phyloP scores from a whole-genome alignment of 2,329 filamentous ascomycete species.

The Verticillium nonalfalfae region DNA sequence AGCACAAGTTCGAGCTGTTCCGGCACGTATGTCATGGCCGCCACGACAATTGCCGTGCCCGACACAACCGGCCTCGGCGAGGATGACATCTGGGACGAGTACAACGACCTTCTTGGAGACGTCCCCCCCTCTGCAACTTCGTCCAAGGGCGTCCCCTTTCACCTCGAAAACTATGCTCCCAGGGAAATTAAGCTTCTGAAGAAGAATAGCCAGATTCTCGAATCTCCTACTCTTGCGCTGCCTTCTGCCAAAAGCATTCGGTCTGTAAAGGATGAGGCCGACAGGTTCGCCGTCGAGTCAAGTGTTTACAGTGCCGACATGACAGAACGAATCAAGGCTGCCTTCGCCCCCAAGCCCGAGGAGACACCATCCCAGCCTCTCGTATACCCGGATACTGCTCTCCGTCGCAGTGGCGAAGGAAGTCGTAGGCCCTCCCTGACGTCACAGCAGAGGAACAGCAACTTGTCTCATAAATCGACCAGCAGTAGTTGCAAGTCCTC shows the following conservation, averaged over 20 bases:
- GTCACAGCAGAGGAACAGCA: conserved; percentile 17
- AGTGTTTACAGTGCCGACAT: conserved; percentile 51
- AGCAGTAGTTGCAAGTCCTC: conserved; percentile 40
- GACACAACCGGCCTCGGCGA: conserved; percentile 59
- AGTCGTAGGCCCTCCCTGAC: conserved; percentile 7
- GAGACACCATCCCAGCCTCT: conserved; percentile 16
- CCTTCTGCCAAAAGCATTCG: background rate
- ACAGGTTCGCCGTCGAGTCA: conserved; percentile 29
- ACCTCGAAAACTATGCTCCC: conserved; percentile 41
- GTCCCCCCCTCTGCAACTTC: conserved; percentile 44
- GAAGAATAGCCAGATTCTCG: conserved; percentile 24
- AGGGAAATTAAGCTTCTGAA: conserved; percentile 22
- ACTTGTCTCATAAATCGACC: conserved; percentile 30
- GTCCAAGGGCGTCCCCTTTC: conserved; percentile 49
- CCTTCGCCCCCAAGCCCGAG: conserved; percentile 29
- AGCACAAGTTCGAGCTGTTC: conserved; percentile 55
- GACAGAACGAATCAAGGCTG: conserved; percentile 43
- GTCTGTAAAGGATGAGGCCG: conserved; percentile 6
- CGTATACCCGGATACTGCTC: conserved; percentile 3
- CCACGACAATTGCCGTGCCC: conserved; percentile 62
- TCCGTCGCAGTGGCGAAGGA: background rate
- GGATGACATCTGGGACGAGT: conserved; percentile 93
- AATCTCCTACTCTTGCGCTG: conserved; percentile 39
- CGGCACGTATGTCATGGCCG: conserved; percentile 50
- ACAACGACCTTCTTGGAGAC: conserved; percentile 79